Evolutionary conservation across 192 early-diverging fungal species (phyloP).

Genomic region (Coemansia sp.): DNA sequence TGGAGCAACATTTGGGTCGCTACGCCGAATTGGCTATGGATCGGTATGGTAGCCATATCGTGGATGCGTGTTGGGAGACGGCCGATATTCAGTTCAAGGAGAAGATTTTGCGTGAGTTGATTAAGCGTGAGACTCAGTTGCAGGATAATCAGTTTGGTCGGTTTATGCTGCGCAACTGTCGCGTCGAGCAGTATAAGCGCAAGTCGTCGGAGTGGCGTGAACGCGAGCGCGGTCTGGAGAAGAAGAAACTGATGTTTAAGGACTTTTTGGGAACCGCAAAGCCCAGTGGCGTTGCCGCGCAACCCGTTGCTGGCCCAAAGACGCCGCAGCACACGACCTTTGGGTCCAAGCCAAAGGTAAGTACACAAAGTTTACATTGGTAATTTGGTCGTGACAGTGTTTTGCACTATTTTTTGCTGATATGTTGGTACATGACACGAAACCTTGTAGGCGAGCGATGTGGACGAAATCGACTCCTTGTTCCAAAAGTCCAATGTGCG

Average conservation of each 20-base stretch:
- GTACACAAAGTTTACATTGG: neutral
- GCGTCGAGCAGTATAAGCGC: conserved; percentile 75
- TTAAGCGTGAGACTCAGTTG: conserved; percentile 60
- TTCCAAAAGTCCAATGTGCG: too few species aligned
- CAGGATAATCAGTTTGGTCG: conserved; percentile 70
- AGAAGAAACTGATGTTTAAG: conserved; percentile 79
- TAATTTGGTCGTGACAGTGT: too few species aligned
- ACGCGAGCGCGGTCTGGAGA: conserved; percentile 71
- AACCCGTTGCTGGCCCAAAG: neutral
- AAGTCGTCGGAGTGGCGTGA: conserved; percentile 79
- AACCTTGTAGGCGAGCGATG: too few species aligned
- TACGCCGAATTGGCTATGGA: conserved; percentile 68
- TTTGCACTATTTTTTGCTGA: too few species aligned
- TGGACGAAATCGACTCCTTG: too few species aligned
- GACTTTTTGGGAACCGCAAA: conserved; percentile 69
- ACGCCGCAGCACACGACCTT: neutral
- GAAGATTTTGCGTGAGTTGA: conserved; percentile 73
- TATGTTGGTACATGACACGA: too few species aligned
- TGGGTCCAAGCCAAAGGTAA: neutral
- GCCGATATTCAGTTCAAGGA: conserved; percentile 70
- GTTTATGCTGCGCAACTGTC: conserved; percentile 78
- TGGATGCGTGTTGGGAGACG: conserved; percentile 77
- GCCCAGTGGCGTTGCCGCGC: neutral
- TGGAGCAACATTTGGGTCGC: conserved; percentile 60
- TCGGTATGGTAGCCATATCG: conserved; percentile 78